Base-by-base conservation (phyloP, 805 yeast genomes). In the Candida berthetii region DNA sequence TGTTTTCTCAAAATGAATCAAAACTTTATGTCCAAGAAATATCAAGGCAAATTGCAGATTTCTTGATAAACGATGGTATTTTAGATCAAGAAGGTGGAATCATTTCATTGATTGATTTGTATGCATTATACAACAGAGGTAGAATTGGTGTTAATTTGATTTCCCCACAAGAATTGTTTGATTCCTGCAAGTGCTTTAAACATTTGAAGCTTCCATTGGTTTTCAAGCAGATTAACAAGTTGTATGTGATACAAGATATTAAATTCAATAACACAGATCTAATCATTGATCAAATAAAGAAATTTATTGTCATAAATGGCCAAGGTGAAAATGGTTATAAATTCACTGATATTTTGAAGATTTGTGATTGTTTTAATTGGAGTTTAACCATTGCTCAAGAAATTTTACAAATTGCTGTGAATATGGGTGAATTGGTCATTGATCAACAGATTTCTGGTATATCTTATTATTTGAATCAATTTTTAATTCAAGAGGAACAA, bases 31-130 rank as follows among this genome's bases (percentile, higher is more conserved):
- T 74, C 24, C 77, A 78, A 44, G 96, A 88, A 52, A 64, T 88
- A 15, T 76, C 96, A 0, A 71, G 96, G 40, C 90, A 87, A 53
- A 56, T 91, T 3, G 80, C 87, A 33, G 96, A 85, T 50, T 89
- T 78, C 58, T 64, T 85, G 9, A 62, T 66, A 9, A 59, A 61
- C 46, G 54, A 65, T 45, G 56, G 76, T 38, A 51, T 80, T 19
- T 49, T 80, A 42, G 69, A 64, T 33, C 66, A 64, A 29, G 72
- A 71, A 37, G 81, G 82, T 36, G 86, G 85, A 2, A 64, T 80
- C 16, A 65, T 84, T 13, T 70, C 87, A 0, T 49, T 83, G 28
- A 71, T 76, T 39, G 91, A 84, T 50, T 54, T 84, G 16, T 85
- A 71, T 58, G 77, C 82, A 0, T 48, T 77, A 20, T 84, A 79